Evolutionary conservation across 306 rosid genomes (phyloP), one percentile per base, ranked within the genome.

Genomic region (Quillaja saponaria): DNA sequence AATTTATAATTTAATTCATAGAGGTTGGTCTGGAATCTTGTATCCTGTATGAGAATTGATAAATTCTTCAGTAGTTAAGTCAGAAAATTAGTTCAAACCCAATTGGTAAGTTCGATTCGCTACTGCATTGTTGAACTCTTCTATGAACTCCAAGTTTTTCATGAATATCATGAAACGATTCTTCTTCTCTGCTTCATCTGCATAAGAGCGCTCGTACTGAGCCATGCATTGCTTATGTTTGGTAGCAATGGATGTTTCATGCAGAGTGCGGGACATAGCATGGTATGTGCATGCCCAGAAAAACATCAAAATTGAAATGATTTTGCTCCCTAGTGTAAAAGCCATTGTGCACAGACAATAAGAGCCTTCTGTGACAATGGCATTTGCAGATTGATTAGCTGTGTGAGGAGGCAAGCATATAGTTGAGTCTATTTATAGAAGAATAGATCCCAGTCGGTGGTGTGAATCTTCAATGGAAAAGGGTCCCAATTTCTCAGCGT

Each of bases 1-100:
- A n/a, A n/a, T n/a, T n/a, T n/a, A n/a, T n/a, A n/a, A n/a, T n/a
- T n/a, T n/a, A n/a, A n/a, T n/a, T n/a, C n/a, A n/a, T n/a, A n/a
- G n/a, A n/a, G n/a, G n/a, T n/a, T n/a, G 10, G 6, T 6, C 6
- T 10, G 10, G 40, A 6, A 37, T 37, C 10, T 6, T 5, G 7
- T 5, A 8, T 9, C 87, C 77, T 4, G 50, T 73, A 8, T 66
- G 38, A n/a, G 68, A 59, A 58, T 75, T 67, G 4, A 45, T 3
- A 17, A 82, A 80, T 62, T 82, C 92, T 69, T 82, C 66, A 7
- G 25, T 49, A 0, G 78, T 80, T 20, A 49, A 45, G 63, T 79
- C 78, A 28, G 85, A 64, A 61, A 41, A 79, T 13, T 20, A 34
- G 40, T 82, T 82, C 40, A 69, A 19, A 1, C 66, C 71, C n/a